Percentiles rank a stretch among this genome's conserved stretches.
Evolutionary conservation across 2,329 filamentous ascomycete species (phyloP).

Genomic region (Neopestalotiopsis sp.): DNA sequence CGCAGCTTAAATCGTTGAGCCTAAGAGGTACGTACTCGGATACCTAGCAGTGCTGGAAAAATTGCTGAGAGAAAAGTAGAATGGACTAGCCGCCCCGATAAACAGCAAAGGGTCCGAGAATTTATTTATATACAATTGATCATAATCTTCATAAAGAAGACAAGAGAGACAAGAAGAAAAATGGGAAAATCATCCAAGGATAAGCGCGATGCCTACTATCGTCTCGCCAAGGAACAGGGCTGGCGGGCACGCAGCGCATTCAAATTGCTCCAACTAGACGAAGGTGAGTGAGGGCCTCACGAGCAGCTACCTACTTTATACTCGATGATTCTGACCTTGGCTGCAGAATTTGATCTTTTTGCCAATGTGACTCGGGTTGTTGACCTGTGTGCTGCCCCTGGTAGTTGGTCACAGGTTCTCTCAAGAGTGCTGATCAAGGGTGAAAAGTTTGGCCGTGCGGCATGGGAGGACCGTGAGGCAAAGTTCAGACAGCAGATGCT

Average conservation of each 20-base stretch:
- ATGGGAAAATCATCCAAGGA: constrained; percentile 99
- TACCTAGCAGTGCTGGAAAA: constrained; percentile 20
- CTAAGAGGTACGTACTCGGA: constrained; percentile 14
- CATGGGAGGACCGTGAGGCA: constrained; percentile 86
- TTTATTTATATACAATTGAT: constrained; percentile 21
- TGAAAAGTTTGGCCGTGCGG: constrained; percentile 83
- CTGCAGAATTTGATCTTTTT: constrained; percentile 89
- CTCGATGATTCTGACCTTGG: background rate
- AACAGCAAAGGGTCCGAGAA: background rate
- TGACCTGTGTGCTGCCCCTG: constrained; percentile 93
- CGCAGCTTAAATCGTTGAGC: constrained; percentile 35
- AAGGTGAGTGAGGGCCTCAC: constrained; percentile 50
- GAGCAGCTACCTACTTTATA: background rate
- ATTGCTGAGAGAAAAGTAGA: constrained; percentile 19
- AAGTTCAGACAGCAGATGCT: constrained; percentile 67
- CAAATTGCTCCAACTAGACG: constrained; percentile 95
- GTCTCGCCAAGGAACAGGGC: constrained; percentile 97
- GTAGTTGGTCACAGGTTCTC: constrained; percentile 96
- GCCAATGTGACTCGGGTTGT: constrained; percentile 89
- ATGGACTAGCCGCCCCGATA: background rate
- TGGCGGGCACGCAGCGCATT: constrained; percentile 97
- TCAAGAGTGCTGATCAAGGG: constrained; percentile 93
- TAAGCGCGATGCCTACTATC: constrained; percentile 97
- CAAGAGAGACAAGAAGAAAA: background rate
- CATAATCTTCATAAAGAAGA: background rate